Base-by-base conservation (phyloP, 2,329 filamentous ascomycete genomes). In the Pseudocercospora fijiensis region DNA sequence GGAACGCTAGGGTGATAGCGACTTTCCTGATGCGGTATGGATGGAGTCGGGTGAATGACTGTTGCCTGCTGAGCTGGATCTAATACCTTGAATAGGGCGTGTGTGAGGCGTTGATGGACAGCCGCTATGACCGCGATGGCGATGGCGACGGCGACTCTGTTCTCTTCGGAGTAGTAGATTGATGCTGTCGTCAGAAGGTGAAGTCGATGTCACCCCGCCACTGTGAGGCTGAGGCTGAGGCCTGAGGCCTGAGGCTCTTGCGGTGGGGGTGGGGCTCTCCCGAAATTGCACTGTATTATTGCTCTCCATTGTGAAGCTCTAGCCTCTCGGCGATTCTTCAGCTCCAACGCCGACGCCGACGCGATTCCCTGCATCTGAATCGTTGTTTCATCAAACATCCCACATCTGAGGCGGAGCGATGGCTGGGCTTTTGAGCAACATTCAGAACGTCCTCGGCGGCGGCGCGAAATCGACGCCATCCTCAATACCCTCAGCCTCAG, bases 371-470 rank as follows among this genome's bases (percentile, higher is more conserved):
- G 49, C 49, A 53, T 53, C 26, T 30, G 22, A 26, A 53, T 53
- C 26, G 49, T 30, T 37, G 53, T 37, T 37, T 9, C 53, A 33
- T 56, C 53, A n/a, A 26, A 16, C 26, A 55, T 55, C 28, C 28
- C 16, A 56, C 2, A 37, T 37, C n/a, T 56, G 53, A 53, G 7
- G 52, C 28, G n/a, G 82, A 16, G 52, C 28, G n/a, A 82, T 82
- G 80, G 80, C 79, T 63, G 79, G 80, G 70, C 77, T 89, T 69
- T 75, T 90, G 70, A 90, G 89, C 78, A 86, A 86, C 75, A 78
- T 91, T 72, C 86, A 90, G 78, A 86, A 85, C 75, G 78, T 91
- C 73, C 85, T 92, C 72, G 88, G 88, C 74, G 88, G 88, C 74
- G 88, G 85, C 75, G 82, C 82, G 75, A 88, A 90, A 81, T 81